Conservation (phyloP, 2,329 filamentous ascomycete species). For the Aplosporella prunicola region DNA sequence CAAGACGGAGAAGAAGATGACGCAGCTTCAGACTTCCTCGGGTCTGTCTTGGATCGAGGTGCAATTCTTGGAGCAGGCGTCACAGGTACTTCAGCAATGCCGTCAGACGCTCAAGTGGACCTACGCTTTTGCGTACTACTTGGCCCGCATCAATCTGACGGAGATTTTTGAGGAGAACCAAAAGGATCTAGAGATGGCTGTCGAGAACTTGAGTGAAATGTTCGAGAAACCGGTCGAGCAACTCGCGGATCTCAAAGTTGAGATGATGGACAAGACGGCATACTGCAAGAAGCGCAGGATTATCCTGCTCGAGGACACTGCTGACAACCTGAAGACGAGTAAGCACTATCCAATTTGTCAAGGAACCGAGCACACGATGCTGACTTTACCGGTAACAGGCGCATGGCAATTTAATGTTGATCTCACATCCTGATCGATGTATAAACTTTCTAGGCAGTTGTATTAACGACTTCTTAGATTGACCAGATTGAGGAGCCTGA, state of each 20-base stretch:
- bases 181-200: slow-evolving; percentile 93
- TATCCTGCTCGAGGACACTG: slow-evolving; percentile 84
- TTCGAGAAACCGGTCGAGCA: slow-evolving; percentile 95
- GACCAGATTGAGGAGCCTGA: no score
- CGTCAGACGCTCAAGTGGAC: slow-evolving; percentile 99
- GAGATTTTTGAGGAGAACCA: slow-evolving; percentile 99
- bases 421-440: slow-evolving; percentile 8
- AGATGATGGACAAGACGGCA: slow-evolving; percentile 96
- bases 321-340: slow-evolving; percentile 84
- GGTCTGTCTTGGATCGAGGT: slow-evolving; percentile 99
- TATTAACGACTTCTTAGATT: no score
- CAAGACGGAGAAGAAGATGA: slow-evolving; percentile 99
- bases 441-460: no score
- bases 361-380: no score
- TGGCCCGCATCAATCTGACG: slow-evolving; percentile 90
- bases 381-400: slow-evolving; percentile 4
- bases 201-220: slow-evolving; percentile 96
- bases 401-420: slow-evolving; percentile 10
- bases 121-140: slow-evolving; percentile 95
- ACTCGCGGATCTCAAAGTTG: slow-evolving; percentile 77
- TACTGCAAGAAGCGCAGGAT: slow-evolving; percentile 91
- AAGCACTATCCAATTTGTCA: no score
- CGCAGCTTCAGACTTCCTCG: slow-evolving; percentile 82
- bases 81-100: slow-evolving; percentile 87
- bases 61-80: slow-evolving; percentile 88